Conservation (phyloP, 441 rosid genomes). For the Mallotus japonicus region DNA sequence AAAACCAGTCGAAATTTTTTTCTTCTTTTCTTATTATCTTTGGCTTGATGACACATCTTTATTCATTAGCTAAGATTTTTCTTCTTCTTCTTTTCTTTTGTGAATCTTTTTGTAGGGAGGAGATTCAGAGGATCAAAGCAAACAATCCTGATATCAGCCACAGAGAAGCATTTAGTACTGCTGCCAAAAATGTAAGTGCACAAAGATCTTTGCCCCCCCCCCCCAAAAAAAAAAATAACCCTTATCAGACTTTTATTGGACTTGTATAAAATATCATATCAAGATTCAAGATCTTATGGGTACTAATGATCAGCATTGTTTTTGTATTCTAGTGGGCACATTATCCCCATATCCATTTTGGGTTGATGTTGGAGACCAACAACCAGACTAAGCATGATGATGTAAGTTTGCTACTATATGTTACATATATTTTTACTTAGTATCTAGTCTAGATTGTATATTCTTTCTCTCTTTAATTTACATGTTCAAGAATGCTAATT, state of each 20-base stretch:
- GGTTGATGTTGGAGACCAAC: constrained; percentile 78
- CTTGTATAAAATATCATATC: neutral
- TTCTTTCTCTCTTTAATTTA: too few relatives aligned
- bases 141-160: constrained; percentile 90
- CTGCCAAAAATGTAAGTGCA: constrained; percentile 85
- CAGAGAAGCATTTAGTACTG: constrained; percentile 98
- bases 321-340: constrained; percentile 74
- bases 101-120: constrained; percentile 56
- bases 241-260: neutral
- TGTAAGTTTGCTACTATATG: constrained; percentile 36
- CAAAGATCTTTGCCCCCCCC: neutral
- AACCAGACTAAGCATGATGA: constrained; percentile 58
- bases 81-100: neutral
- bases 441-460: too few relatives aligned
- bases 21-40: neutral
- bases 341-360: constrained; percentile 90
- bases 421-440: too few relatives aligned
- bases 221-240: neutral
- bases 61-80: constrained; percentile 11
- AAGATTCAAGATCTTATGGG: constrained; percentile 2
- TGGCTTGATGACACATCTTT: constrained; percentile 8
- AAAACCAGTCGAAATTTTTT: constrained; percentile 7
- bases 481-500: too few relatives aligned
- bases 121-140: constrained; percentile 95
- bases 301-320: constrained; percentile 17